Evolutionary conservation across 306 rosid genomes (phyloP), one percentile per base, ranked within the genome.

Genomic region (Quercus suber): DNA sequence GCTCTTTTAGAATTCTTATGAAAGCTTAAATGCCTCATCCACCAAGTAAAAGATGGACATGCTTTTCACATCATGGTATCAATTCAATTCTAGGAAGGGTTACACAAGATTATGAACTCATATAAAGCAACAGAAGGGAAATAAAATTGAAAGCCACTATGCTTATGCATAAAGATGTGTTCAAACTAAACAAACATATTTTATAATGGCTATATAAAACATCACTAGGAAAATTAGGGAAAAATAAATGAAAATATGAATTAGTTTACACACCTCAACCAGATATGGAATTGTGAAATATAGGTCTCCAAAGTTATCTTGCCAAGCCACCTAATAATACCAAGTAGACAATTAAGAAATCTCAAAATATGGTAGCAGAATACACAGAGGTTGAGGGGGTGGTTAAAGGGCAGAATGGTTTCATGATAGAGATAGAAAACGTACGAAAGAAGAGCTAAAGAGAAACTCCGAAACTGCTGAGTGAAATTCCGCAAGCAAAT

Each of bases 251-350:
- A 76, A 81, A 73, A 9, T 28, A 35, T 56, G 71, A 60, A 57
- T 71, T 68, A 14, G 78, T 53, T 79, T 72, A 82, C 90, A 70
- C 77, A 96, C 99, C 99, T 96, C 94, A 96, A 87, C 99, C 99
- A 96, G 82, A 96, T 96, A 80, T 96, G 99, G 86, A 96, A 93
- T 84, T 96, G 99, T 80, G 99, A 93, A 89, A 96, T 96, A 85
- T 96, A 93, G 30, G 99, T 93, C 90, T 96, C 99, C 84, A 96
- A 87, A 73, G 99, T 96, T 79, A 96, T 81, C 92, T 96, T 96
- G 81, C 99, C 99, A 81, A 96, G 99, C 97, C 97, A 96, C 81
- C 98, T 96, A 88, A 78, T 82, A 80, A 82, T 28, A 33, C 74
- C 82, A 69, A 64, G 74, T 23, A 60, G 69, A 60, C 70, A 79